These are phyloP conservation scores for Solanum tacnaense DNA, from an alignment of 257 asterid genomes.

Conservation along the genomic window DNA sequence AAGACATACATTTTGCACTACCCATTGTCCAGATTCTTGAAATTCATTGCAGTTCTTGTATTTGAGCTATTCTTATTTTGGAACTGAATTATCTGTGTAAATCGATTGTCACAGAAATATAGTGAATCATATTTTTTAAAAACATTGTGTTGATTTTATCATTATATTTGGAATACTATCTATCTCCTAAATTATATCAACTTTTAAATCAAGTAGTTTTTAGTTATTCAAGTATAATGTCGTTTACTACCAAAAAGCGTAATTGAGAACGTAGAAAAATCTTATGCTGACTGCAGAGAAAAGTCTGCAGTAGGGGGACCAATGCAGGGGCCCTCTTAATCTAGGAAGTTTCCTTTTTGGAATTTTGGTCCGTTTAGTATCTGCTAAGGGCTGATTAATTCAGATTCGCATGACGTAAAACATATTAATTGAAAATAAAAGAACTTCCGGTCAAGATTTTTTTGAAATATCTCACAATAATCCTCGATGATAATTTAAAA, in stretches of 20 bases:
- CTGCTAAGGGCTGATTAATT: background rate
- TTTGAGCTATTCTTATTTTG: background rate
- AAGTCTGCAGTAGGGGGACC: background rate
- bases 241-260: background rate
- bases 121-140: background rate
- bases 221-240: background rate
- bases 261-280: background rate
- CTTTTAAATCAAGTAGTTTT: background rate
- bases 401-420: accelerated
- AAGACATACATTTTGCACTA: background rate
- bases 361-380: background rate
- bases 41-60: background rate
- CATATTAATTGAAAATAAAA: background rate
- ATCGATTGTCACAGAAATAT: background rate
- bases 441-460: background rate
- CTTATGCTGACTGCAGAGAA: background rate
- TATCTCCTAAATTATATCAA: background rate
- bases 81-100: background rate
- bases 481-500: background rate
- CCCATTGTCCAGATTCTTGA: background rate
- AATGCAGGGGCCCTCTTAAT: background rate
- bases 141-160: background rate
- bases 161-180: background rate
- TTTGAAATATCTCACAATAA: background rate
- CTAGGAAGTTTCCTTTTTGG: background rate